A percentile compares a stretch with the other conserved stretches of the same genome.
phyloP scores from a whole-genome alignment of 2,329 filamentous ascomycete species.

The Alternaria triticina region DNA sequence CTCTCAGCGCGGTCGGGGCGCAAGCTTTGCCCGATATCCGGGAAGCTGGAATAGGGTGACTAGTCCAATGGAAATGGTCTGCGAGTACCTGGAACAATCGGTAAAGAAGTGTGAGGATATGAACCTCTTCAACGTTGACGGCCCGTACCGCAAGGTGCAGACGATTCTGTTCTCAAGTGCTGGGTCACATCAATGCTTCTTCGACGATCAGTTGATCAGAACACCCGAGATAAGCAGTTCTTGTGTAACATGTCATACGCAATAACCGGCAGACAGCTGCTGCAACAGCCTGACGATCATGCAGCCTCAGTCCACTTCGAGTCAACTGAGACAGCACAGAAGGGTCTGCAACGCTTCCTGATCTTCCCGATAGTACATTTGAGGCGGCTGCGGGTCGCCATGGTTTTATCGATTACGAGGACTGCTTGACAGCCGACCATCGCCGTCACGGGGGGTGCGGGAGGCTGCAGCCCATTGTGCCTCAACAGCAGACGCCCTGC shows the following conservation, averaged over 20 bases:
- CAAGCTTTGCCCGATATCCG: constrained; percentile 17
- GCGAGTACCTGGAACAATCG: neutral
- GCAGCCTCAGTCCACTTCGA: constrained; percentile 24
- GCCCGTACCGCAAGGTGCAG: constrained; percentile 39
- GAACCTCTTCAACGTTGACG: constrained; percentile 22
- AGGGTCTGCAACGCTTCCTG: constrained; percentile 31
- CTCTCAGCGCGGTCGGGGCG: constrained; percentile 1
- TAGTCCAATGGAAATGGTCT: neutral
- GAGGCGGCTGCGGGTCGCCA: constrained; percentile 45
- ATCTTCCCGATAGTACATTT: constrained; percentile 36
- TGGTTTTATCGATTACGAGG: constrained; percentile 32
- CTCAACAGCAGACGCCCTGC: constrained; percentile 40
- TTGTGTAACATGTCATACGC: constrained; percentile 37
- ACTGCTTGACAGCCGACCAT: constrained; percentile 38
- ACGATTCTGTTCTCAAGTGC: constrained; percentile 32
- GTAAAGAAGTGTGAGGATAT: neutral
- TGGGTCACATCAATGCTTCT: constrained; percentile 32
- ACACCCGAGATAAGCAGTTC: constrained; percentile 32
- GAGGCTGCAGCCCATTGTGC: constrained; percentile 46
- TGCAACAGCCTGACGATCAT: constrained; percentile 22
- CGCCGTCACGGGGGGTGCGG: constrained; percentile 42
- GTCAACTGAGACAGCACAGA: constrained; percentile 41
- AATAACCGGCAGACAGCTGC: constrained; percentile 23
- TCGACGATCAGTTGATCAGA: constrained; percentile 27
- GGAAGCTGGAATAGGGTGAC: constrained; percentile 7